Conservation (phyloP, 768 basidiomycete genomes). For the Termitomyces sp. region DNA sequence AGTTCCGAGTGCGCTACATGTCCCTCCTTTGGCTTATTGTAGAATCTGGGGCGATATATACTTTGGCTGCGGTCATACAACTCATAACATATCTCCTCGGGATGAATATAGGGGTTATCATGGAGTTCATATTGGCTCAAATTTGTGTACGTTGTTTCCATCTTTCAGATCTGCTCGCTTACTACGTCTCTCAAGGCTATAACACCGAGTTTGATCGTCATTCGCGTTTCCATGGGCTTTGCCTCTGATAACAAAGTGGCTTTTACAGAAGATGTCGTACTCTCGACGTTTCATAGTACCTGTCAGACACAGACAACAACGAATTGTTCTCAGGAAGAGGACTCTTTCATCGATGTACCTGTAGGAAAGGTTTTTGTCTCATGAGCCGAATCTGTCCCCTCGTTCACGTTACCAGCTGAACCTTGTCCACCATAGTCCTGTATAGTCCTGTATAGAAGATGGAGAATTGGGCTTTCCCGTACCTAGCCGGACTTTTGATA, state of each 20-base stretch:
- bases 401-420: not conserved
- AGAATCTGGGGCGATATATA: conserved; percentile 21
- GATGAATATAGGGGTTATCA: conserved; percentile 24
- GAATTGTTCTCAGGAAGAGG: not conserved
- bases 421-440: not conserved
- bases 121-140: conserved; percentile 21
- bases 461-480: not conserved
- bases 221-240: not conserved
- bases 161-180: not conserved
- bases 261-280: not conserved
- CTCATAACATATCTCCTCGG: conserved; percentile 18
- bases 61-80: conserved; percentile 19
- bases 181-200: not conserved
- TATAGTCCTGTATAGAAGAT: not conserved
- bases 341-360: not conserved
- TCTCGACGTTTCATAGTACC: not conserved
- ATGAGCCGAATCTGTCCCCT: not conserved
- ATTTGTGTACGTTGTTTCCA: conserved; percentile 15
- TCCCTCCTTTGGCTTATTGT: conserved; percentile 19
- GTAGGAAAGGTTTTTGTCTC: not conserved
- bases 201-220: not conserved
- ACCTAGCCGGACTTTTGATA: not conserved
- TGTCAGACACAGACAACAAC: not conserved
- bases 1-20: conserved; percentile 16
- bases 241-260: not conserved